Percentiles rank a stretch among this genome's conserved stretches.
Conservation (phyloP, 2,329 filamentous ascomycete genomes). For the Proliferodiscus dingleyae region DNA sequence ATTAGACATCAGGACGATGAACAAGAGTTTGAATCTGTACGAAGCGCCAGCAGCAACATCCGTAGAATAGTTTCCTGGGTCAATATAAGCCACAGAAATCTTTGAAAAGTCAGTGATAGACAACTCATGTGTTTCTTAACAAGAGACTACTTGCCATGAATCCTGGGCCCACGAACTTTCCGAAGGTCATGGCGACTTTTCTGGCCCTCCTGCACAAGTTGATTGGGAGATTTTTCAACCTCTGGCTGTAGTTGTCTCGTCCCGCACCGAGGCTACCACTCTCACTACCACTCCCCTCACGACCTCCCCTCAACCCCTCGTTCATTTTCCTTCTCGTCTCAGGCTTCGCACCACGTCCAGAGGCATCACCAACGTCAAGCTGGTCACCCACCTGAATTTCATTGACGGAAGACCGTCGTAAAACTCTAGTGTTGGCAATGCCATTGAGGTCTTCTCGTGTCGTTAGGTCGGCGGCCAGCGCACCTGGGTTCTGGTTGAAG, state of each 20-base stretch:
- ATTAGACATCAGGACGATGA: constrained; percentile 53
- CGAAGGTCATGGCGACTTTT: constrained; percentile 31
- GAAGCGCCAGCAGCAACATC: constrained; percentile 52
- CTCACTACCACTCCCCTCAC: constrained; percentile 6
- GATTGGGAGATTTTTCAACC: constrained; percentile 2
- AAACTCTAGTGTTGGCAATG: constrained; percentile 52
- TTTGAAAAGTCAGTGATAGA: constrained; percentile 10
- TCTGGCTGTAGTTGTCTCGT: neutral
- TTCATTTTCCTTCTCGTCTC: constrained; percentile 2
- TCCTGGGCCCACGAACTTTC: constrained; percentile 49
- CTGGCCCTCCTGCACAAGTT: constrained; percentile 15
- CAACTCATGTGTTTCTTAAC: neutral
- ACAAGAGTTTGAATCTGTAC: constrained; percentile 48
- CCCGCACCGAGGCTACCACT: constrained; percentile 5
- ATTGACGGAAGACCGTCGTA: constrained; percentile 39
- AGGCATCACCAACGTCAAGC: constrained; percentile 12
- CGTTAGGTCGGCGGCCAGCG: constrained; percentile 54
- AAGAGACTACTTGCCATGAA: constrained; percentile 25
- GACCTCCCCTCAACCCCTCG: neutral
- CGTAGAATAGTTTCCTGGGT: constrained; percentile 51
- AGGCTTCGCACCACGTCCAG: constrained; percentile 2
- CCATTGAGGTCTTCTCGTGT: constrained; percentile 58
- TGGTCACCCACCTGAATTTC: constrained; percentile 27
- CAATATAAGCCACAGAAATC: constrained; percentile 36
- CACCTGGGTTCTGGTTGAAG: constrained; percentile 58